Percentiles rank a stretch among this genome's conserved stretches.
Evolutionary conservation across 805 yeast species (phyloP).

Genomic region (Candida glaebosa): DNA sequence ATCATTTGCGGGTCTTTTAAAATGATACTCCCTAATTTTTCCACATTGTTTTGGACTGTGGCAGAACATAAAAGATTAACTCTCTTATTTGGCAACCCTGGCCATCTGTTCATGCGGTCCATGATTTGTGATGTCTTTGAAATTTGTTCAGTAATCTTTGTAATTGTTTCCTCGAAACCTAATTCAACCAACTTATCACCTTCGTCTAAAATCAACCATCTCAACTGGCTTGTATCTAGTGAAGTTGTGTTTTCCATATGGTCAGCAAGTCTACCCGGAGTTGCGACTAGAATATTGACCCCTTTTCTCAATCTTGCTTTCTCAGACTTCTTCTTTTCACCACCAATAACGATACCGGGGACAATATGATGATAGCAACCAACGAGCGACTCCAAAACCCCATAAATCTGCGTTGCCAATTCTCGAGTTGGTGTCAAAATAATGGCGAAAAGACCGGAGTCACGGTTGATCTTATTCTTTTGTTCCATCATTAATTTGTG

Average conservation of each 20-base stretch:
- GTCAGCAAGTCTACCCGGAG: slow-evolving; percentile 95
- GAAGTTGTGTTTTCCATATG: slow-evolving; percentile 87
- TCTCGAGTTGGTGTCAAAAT: slow-evolving; percentile 94
- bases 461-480: slow-evolving; percentile 44
- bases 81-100: slow-evolving; percentile 63
- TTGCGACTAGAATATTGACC: slow-evolving; percentile 91
- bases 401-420: slow-evolving; percentile 83
- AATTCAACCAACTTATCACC: slow-evolving; percentile 95
- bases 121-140: slow-evolving; percentile 41
- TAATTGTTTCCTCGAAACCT: slow-evolving; percentile 92
- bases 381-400: slow-evolving; percentile 69
- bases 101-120: slow-evolving; percentile 37
- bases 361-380: slow-evolving; percentile 84
- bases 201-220: slow-evolving; percentile 93
- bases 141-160: slow-evolving; percentile 64
- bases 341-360: slow-evolving; percentile 96
- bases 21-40: slow-evolving; percentile 75
- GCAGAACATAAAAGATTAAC: slow-evolving; percentile 91
- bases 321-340: slow-evolving; percentile 95
- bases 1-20: slow-evolving; percentile 73
- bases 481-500: slow-evolving; percentile 60
- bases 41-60: slow-evolving; percentile 78
- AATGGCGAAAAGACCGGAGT: slow-evolving; percentile 83
- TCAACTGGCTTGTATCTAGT: slow-evolving; percentile 65
- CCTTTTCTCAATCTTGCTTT: slow-evolving; percentile 96